phyloP scores from a whole-genome alignment of 768 basidiomycete genomes.

The Ephemerocybe angulata region DNA sequence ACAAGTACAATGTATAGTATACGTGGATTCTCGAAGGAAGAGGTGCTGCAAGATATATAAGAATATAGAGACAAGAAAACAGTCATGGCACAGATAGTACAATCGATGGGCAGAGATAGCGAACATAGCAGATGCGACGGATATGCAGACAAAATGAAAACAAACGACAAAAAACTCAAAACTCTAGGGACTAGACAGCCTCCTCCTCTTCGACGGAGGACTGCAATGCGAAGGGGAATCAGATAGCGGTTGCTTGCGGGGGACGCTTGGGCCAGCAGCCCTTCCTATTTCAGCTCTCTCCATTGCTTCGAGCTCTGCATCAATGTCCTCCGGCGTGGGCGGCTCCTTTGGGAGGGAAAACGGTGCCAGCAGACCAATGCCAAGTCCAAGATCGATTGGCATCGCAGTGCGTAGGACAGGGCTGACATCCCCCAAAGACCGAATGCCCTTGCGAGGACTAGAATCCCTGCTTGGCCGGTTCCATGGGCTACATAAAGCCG shows the following conservation, averaged over 20 bases:
- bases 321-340: constrained; percentile 23
- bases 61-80: constrained; percentile 9
- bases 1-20: constrained; percentile 3
- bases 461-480: constrained; percentile 23
- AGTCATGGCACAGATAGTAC: constrained; percentile 1
- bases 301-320: constrained; percentile 27
- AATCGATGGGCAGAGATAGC: constrained; percentile 11
- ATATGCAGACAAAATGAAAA: constrained; percentile 5
- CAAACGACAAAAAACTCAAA: neutral
- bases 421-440: constrained; percentile 43
- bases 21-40: neutral
- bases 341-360: constrained; percentile 44
- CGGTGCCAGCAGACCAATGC: constrained; percentile 54
- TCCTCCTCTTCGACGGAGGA: constrained; percentile 48
- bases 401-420: constrained; percentile 47
- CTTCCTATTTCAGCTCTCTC: constrained; percentile 18
- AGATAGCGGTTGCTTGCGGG: neutral
- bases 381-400: constrained; percentile 39
- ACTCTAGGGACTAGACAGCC: constrained; percentile 26
- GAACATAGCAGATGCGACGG: constrained; percentile 10
- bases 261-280: constrained; percentile 6
- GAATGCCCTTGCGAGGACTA: constrained; percentile 25
- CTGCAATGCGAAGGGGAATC: neutral
- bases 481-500: constrained; percentile 42
- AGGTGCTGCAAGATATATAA: constrained; percentile 6